Conservation (phyloP, 2,329 filamentous ascomycete genomes). For the Mariannaea sp. region DNA sequence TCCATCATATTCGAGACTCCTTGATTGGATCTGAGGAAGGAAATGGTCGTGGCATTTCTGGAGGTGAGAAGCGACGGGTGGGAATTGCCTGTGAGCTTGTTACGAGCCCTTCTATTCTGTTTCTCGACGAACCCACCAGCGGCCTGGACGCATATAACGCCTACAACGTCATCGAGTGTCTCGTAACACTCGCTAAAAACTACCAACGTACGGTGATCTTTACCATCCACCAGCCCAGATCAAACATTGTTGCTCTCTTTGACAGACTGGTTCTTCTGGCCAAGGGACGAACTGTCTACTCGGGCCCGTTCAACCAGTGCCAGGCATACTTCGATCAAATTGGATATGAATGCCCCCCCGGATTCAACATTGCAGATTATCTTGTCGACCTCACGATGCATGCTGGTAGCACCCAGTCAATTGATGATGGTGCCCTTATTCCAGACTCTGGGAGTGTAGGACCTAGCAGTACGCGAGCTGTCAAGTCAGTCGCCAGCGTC, state of each 20-base stretch:
- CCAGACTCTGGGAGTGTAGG: constrained; percentile 70
- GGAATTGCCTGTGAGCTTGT: constrained; percentile 98
- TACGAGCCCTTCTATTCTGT: constrained; percentile 94
- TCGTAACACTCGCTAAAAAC: constrained; percentile 91
- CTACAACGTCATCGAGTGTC: constrained; percentile 95
- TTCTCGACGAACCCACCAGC: constrained; percentile 95
- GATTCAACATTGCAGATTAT: constrained; percentile 99
- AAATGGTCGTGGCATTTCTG: constrained; percentile 91
- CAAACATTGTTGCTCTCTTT: constrained; percentile 97
- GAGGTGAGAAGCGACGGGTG: constrained; percentile 93
- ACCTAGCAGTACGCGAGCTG: constrained; percentile 82
- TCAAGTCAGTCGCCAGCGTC: constrained; percentile 88
- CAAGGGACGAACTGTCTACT: constrained; percentile 88
- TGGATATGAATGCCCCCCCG: constrained; percentile 90
- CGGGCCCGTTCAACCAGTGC: constrained; percentile 85
- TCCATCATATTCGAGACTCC: constrained; percentile 91
- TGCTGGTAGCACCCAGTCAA: constrained; percentile 65
- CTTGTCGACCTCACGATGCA: constrained; percentile 98
- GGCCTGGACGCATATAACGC: constrained; percentile 96
- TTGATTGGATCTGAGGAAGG: constrained; percentile 96
- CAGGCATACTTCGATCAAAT: constrained; percentile 91
- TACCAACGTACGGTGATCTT: constrained; percentile 98
- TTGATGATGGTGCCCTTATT: constrained; percentile 58
- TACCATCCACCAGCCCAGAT: constrained; percentile 96
- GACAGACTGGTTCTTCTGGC: constrained; percentile 92